Base-by-base conservation (phyloP, 2,329 filamentous ascomycete species). In the Pseudocercospora vitis region DNA sequence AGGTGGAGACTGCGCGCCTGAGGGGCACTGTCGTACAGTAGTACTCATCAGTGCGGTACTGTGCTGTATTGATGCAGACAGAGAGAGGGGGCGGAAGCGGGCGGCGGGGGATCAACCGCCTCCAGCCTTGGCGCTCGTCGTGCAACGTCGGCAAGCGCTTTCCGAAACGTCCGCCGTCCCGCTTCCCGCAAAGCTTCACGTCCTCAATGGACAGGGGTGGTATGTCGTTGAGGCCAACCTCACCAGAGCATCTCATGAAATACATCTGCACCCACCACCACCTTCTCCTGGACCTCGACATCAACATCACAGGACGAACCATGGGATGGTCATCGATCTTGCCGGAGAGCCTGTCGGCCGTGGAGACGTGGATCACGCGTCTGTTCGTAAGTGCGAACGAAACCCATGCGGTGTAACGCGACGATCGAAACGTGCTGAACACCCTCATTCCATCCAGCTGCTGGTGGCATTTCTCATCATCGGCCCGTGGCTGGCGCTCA, bases 271-370 rank as follows among this genome's bases (percentile, higher is more conserved):
- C n/a, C n/a, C n/a, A n/a, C 19, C 37, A 24, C 23, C 19, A 9
- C 37, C 37, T 23, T 42, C 37, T 35, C n/a, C 8, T 7, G 31
- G 7, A 35, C 31, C 31, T 37, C 33, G 33, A 37, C 33, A 37
- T 37, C 16, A 24, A 21, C 42, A 26, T 18, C 19, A 6, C 28
- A 14, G 26, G 37, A 23, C 23, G 11, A 54, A 53, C 26, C 18
- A 87, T 87, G 85, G 79, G 80, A 39, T 79, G 81, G 75, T 82
- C 84, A 59, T 87, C 84, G 2, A 79, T 88, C 54, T 77, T 88
- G 28, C 85, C 85, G 1, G 73, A 78, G 14, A 74, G 78, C 52
- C 74, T 86, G 50, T 77, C 74, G 35, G 73, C 75, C 32, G 67
- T 86, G 48, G 85, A 88, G 67, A 79, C 76, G 48, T 87, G 83